phyloP scores from a whole-genome alignment of 768 basidiomycete species.

The Neoboletus magnificus region DNA sequence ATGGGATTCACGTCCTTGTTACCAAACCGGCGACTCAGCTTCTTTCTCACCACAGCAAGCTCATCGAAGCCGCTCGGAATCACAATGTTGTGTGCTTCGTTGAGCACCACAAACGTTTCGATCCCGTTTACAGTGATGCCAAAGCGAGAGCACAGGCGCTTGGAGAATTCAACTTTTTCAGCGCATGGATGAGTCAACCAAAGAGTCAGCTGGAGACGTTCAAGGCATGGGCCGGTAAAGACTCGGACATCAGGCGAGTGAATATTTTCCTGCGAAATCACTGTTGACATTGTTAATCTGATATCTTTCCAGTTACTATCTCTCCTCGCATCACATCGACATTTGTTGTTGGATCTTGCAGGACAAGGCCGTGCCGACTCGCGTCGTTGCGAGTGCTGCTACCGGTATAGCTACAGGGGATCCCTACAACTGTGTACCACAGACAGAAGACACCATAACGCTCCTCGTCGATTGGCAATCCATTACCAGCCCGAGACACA shows the following conservation, averaged over 20 bases:
- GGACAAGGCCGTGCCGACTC: constrained; percentile 70
- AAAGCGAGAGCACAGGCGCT: constrained; percentile 69
- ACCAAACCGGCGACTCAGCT: constrained; percentile 92
- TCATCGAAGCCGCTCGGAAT: constrained; percentile 73
- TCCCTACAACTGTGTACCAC: constrained; percentile 80
- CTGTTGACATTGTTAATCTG: not conserved
- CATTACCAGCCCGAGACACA: constrained; percentile 65
- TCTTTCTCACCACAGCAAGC: constrained; percentile 74
- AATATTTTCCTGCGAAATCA: not conserved
- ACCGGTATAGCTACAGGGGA: constrained; percentile 88
- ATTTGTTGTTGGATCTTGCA: constrained; percentile 85
- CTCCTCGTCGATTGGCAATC: constrained; percentile 94
- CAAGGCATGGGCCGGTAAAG: constrained; percentile 92
- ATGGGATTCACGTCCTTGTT: constrained; percentile 81
- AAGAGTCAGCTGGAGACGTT: constrained; percentile 94
- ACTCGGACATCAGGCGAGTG: constrained; percentile 81
- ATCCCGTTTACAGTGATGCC: constrained; percentile 92
- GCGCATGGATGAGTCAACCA: constrained; percentile 96
- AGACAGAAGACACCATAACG: constrained; percentile 94
- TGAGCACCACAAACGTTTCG: constrained; percentile 92
- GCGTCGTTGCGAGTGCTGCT: constrained; percentile 87
- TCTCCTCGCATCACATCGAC: constrained; percentile 93
- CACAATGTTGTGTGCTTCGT: constrained; percentile 86
- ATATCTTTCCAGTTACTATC: constrained; percentile 66
- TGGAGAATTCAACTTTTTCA: constrained; percentile 95